Evolutionary conservation across 805 yeast genomes (phyloP).

Genomic region (Metschnikowia gelsemii): DNA sequence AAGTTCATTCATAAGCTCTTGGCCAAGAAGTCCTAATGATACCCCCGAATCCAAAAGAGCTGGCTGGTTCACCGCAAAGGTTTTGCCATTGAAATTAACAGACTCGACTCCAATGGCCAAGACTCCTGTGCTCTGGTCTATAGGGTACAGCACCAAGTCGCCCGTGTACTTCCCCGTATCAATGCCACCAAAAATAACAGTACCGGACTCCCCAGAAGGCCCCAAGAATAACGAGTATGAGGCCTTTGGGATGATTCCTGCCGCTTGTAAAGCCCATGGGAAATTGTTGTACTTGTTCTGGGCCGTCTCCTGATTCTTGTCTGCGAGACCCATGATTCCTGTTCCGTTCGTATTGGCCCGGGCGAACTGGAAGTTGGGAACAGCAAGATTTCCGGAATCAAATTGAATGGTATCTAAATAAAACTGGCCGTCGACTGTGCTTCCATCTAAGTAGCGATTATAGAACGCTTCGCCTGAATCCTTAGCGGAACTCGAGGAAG

Average conservation of each 20-base stretch:
- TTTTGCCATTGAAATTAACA: slow-evolving; percentile 10
- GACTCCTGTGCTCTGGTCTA: slow-evolving; percentile 8
- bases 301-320: slow-evolving; percentile 12
- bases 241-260: slow-evolving; percentile 54
- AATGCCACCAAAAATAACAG: slow-evolving; percentile 42
- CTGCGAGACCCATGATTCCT: slow-evolving; percentile 18
- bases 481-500: not conserved
- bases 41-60: slow-evolving; percentile 18
- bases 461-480: slow-evolving; percentile 9
- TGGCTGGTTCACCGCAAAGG: slow-evolving; percentile 4
- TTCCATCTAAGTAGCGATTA: slow-evolving; percentile 10
- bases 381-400: not conserved
- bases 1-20: slow-evolving; percentile 12
- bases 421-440: slow-evolving; percentile 10
- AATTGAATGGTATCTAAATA: slow-evolving; percentile 12
- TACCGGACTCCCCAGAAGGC: slow-evolving; percentile 29
- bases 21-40: slow-evolving; percentile 12
- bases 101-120: slow-evolving; percentile 10
- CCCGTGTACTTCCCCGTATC: slow-evolving; percentile 38
- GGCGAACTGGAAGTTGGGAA: slow-evolving; percentile 17
- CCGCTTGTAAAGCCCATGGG: slow-evolving; percentile 57
- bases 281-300: slow-evolving; percentile 42
- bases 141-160: slow-evolving; percentile 10
- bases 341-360: slow-evolving; percentile 1
- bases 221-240: slow-evolving; percentile 65